Base-by-base conservation (phyloP, 257 asterid species). In the Solanum chmielewskii region DNA sequence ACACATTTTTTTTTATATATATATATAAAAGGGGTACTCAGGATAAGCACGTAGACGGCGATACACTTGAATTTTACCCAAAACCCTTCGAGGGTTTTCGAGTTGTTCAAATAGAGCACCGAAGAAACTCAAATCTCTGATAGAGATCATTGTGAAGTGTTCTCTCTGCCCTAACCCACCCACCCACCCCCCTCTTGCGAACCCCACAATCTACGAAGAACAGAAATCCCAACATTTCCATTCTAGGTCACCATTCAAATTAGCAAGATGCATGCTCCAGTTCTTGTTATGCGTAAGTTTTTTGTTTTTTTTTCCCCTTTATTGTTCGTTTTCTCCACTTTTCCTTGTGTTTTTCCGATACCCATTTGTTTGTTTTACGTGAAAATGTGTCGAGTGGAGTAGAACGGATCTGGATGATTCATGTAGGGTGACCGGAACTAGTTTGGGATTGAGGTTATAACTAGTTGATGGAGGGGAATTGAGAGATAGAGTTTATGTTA, bases 241-340 rank as follows among this genome's bases (percentile, higher is more conserved):
- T 56, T 56, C 64, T 56, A 56, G 64, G 64, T 56, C 11, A 56
- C 64, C 64, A 56, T 88, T 87, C 23, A 49, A 64, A 87, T 83
- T 77, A 9, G 12, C 85, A 89, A 37, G 88, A 94, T 95, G 98
- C 95, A 93, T 9, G 91, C 98, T 13, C 96, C 94, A 31, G 97
- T 94, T 33, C 92, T 95, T 88, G 98, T 94, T 86, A 95, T 95
- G 86, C 93, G 98, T 93, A 89, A 91, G 93, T 84, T 77, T 27
- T 41, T 18, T 77, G 27, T 75, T 16, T 85, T 76, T 85, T 49
- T 15, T 0, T 2, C 2, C 60, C 74, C 31, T 11, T 7, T 23
- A 74, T 78, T 76, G 25, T 77, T n/a, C 14, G 77, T 84, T 47
- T 25, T 13, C 16, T 25, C 8, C 25, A 33, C 23, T 25, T 70